Evolutionary conservation across 2,329 filamentous ascomycete genomes (phyloP).

Genomic region (Trichoderma sp.): DNA sequence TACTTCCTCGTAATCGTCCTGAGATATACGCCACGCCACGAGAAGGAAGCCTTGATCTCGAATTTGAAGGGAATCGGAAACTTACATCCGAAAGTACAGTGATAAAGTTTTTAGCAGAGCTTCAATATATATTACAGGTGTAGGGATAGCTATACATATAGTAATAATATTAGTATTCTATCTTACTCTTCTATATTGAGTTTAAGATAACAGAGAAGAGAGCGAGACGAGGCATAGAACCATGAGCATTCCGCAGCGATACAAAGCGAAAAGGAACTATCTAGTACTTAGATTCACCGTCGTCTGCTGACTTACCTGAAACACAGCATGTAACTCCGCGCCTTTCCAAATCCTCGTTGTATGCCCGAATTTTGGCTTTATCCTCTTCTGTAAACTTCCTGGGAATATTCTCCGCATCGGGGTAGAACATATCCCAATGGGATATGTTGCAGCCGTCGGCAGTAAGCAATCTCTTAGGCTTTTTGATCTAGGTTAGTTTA

Average conservation of each 20-base stretch:
- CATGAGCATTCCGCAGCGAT: no score
- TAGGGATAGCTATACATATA: not conserved
- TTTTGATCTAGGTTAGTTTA: not conserved
- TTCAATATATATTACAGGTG: not conserved
- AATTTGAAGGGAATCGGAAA: conserved; percentile 14
- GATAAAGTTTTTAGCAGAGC: not conserved
- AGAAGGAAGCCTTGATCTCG: not conserved
- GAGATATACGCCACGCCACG: conserved; percentile 13
- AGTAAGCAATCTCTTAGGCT: not conserved
- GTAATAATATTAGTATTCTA: no score
- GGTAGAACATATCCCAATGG: not conserved
- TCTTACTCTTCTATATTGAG: no score
- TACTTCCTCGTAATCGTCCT: conserved; percentile 2
- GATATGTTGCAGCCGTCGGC: not conserved
- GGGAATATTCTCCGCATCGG: not conserved
- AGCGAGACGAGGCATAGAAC: no score
- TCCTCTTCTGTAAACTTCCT: not conserved
- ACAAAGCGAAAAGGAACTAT: no score
- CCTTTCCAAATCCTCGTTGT: not conserved
- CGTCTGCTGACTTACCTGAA: not conserved
- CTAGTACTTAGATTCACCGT: not conserved
- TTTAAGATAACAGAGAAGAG: no score
- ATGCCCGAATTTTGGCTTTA: not conserved
- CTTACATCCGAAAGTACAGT: not conserved
- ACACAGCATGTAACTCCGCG: not conserved